phyloP scores from a whole-genome alignment of 83 land plant genomes.

The Isoetes engelmannii region DNA sequence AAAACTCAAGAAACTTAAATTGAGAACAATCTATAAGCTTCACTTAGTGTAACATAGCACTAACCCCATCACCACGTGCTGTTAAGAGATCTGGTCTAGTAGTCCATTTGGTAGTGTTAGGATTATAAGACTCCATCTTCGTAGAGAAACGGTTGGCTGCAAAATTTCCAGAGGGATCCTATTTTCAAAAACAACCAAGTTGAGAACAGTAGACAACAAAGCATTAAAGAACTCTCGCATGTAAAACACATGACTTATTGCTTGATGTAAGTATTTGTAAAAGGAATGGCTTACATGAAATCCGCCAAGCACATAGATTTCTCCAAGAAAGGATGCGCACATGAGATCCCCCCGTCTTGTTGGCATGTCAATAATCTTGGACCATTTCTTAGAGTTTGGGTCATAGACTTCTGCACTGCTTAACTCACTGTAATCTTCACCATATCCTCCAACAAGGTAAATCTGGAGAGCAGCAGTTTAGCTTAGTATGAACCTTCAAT shows the following conservation, averaged over 20 bases:
- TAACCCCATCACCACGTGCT: slow-evolving; percentile 43
- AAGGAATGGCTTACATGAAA: slow-evolving; percentile 29
- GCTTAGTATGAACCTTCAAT: no score
- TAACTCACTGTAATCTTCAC: slow-evolving; percentile 19
- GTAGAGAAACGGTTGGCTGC: slow-evolving; percentile 10
- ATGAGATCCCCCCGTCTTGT: slow-evolving; percentile 44
- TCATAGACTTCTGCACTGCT: slow-evolving; percentile 30
- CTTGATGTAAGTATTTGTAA: no score
- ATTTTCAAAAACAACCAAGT: not conserved
- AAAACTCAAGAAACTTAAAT: not conserved
- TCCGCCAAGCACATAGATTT: slow-evolving; percentile 44
- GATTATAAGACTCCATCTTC: slow-evolving; percentile 40
- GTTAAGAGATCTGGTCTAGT: slow-evolving; percentile 29
- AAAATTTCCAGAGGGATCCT: not conserved
- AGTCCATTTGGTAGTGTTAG: slow-evolving; percentile 25
- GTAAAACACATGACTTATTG: no score
- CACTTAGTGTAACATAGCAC: not conserved
- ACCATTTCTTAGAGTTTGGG: slow-evolving; percentile 24
- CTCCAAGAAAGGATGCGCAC: slow-evolving; percentile 29
- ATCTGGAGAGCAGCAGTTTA: slow-evolving; percentile 20
- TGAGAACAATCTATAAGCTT: not conserved
- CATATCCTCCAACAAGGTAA: slow-evolving; percentile 42
- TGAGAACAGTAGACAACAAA: not conserved
- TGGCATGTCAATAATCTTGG: slow-evolving; percentile 30
- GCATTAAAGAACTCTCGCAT: not conserved